These are phyloP conservation scores for Grammothele lineata DNA, from an alignment of 768 basidiomycete genomes.

Conservation along the genomic window DNA sequence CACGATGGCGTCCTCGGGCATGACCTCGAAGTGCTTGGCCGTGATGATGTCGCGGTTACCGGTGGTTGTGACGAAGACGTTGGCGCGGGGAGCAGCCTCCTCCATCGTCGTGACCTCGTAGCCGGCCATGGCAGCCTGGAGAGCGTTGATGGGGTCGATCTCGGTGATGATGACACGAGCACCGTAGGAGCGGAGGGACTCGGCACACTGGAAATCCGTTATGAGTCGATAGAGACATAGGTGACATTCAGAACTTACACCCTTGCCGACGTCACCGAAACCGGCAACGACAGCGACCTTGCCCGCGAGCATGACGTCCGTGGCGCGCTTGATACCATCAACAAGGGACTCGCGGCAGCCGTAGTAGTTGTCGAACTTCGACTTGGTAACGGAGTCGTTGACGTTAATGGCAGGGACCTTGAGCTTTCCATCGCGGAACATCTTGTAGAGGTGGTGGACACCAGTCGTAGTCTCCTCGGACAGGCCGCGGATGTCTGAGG, in stretches of 20 bases:
- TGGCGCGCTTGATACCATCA: conserved; percentile 99
- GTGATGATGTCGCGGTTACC: conserved; percentile 99
- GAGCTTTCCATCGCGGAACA: conserved; percentile 91
- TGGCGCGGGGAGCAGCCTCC: conserved; percentile 82
- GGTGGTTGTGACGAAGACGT: conserved; percentile 97
- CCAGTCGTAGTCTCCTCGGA: conserved; percentile 99
- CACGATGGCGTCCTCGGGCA: conserved; percentile 99
- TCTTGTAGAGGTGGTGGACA: conserved; percentile 99
- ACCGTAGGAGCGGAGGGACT: conserved; percentile 96
- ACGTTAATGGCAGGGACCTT: conserved; percentile 99
- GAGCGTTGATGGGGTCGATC: conserved; percentile 99
- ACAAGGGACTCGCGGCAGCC: conserved; percentile 99
- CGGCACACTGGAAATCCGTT: conserved; percentile 72
- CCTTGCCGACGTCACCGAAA: conserved; percentile 99
- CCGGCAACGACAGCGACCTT: conserved; percentile 99
- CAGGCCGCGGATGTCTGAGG: conserved; percentile 78
- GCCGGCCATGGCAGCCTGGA: conserved; percentile 99
- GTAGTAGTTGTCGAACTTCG: conserved; percentile 98
- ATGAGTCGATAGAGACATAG: conserved; percentile 5
- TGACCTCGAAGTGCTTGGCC: conserved; percentile 82
- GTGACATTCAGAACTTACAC: conserved; percentile 58
- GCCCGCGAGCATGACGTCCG: conserved; percentile 99
- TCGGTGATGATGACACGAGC: conserved; percentile 95
- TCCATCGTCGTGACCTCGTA: conserved; percentile 99
- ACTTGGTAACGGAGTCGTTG: conserved; percentile 99